Conservation (phyloP, 2,329 filamentous ascomycete genomes). For the Paracorniculantispora psalliotae region DNA sequence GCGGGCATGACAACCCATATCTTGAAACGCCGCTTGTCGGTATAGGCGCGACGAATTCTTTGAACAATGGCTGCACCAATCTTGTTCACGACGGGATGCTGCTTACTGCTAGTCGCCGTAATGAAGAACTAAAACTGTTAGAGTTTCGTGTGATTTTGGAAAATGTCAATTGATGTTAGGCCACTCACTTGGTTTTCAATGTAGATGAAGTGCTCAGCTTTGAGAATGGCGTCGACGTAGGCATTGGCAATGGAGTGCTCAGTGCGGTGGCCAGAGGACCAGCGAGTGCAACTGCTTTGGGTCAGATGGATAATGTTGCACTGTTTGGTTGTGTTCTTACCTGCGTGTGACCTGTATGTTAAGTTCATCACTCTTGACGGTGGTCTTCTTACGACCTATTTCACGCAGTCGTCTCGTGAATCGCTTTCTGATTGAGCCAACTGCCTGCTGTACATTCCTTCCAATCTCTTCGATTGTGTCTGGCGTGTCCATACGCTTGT, state of each 20-base stretch:
- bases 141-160: neutral
- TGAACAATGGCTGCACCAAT: slow-evolving; percentile 76
- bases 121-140: slow-evolving; percentile 66
- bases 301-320: neutral
- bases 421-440: slow-evolving; percentile 42
- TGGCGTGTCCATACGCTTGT: slow-evolving; percentile 15
- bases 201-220: slow-evolving; percentile 69
- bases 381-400: slow-evolving; percentile 32
- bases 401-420: slow-evolving; percentile 36
- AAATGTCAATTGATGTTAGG: rapidly evolving
- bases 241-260: slow-evolving; percentile 83
- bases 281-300: slow-evolving; percentile 39
- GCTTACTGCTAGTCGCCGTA: slow-evolving; percentile 66
- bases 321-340: slow-evolving; percentile 27
- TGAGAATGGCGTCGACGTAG: slow-evolving; percentile 66
- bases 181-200: slow-evolving; percentile 63
- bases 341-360: slow-evolving; percentile 50
- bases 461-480: slow-evolving; percentile 1
- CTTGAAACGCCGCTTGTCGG: slow-evolving; percentile 62
- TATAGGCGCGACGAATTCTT: slow-evolving; percentile 66
- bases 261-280: slow-evolving; percentile 47
- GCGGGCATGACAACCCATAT: slow-evolving; percentile 75
- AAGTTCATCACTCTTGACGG: slow-evolving; percentile 22
- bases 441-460: slow-evolving; percentile 22
- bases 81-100: slow-evolving; percentile 69